Percentiles rank a stretch among this genome's conserved stretches.
Conservation (phyloP, 768 basidiomycete genomes). For the Termitomyces heimii region DNA sequence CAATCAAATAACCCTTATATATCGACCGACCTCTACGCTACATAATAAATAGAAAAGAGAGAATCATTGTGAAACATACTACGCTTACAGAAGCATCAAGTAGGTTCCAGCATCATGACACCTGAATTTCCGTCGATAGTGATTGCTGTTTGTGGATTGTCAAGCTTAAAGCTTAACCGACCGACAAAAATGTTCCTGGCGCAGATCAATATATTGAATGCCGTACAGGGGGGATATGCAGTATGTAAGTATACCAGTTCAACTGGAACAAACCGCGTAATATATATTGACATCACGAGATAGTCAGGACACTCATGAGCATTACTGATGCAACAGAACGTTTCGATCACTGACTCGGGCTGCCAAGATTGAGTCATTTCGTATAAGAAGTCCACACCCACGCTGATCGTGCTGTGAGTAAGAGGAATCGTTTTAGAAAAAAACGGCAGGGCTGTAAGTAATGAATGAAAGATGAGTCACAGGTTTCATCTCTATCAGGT, state of each 20-base stretch:
- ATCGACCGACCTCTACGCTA: not conserved
- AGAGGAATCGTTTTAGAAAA: not conserved
- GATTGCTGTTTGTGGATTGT: not conserved
- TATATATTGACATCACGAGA: not conserved
- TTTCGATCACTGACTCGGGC: not conserved
- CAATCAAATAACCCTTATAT: constrained; percentile 3
- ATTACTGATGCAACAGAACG: not conserved
- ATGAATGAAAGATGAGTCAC: not conserved
- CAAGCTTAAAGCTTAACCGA: not conserved
- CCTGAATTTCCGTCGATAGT: not conserved
- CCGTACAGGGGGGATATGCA: not conserved
- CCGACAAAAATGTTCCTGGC: not conserved
- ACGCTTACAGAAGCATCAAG: not conserved
- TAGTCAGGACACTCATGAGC: not conserved
- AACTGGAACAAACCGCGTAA: no score
- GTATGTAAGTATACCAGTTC: not conserved
- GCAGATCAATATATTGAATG: not conserved
- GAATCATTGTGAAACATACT: not conserved
- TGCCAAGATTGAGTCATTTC: not conserved
- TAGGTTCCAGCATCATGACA: not conserved
- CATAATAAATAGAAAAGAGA: not conserved
- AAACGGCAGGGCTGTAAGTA: not conserved
- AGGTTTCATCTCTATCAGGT: not conserved
- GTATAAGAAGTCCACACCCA: not conserved
- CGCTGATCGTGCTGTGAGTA: not conserved